Conservation (phyloP, 2,329 filamentous ascomycete genomes). For the Fusarium zealandicum region DNA sequence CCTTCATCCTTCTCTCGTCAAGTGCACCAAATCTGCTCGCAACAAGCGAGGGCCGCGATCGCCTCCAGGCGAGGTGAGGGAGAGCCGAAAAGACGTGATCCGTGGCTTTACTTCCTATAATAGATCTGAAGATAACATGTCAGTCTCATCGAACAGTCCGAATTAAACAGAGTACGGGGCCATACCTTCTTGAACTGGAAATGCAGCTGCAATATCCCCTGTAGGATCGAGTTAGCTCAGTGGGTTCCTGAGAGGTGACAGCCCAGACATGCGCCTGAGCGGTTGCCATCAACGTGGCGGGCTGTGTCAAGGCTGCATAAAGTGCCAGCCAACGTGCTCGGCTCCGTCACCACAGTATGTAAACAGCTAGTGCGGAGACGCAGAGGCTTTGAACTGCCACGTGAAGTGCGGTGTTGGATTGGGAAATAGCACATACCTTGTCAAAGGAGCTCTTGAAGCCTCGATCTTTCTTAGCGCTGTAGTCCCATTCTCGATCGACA, state of each 20-base stretch:
- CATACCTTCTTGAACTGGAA: constrained; percentile 98
- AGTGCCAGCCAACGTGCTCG: constrained; percentile 17
- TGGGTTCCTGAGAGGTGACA: constrained; percentile 11
- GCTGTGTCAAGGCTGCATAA: constrained; percentile 18
- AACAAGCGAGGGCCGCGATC: constrained; percentile 9
- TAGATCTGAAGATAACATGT: constrained; percentile 55
- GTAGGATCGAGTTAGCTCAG: constrained; percentile 35
- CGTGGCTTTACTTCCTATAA: constrained; percentile 58
- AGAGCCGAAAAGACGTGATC: background rate
- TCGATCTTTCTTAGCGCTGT: constrained; percentile 91
- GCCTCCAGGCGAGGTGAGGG: constrained; percentile 6
- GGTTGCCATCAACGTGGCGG: constrained; percentile 17
- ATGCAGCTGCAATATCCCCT: constrained; percentile 95
- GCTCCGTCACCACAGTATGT: constrained; percentile 14
- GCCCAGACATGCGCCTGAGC: constrained; percentile 10
- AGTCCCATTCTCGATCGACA: constrained; percentile 99
- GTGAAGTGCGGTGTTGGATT: constrained; percentile 18
- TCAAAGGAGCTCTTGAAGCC: constrained; percentile 98
- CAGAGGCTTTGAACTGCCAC: constrained; percentile 17
- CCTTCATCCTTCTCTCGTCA: constrained; percentile 6
- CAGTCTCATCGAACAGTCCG: constrained; percentile 25
- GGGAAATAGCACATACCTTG: constrained; percentile 69
- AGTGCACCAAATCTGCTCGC: constrained; percentile 1
- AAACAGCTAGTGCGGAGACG: constrained; percentile 23
- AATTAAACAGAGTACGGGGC: constrained; percentile 11